Evolutionary conservation across 2,329 filamentous ascomycete genomes (phyloP).

Genomic region (Aspergillus sergii): DNA sequence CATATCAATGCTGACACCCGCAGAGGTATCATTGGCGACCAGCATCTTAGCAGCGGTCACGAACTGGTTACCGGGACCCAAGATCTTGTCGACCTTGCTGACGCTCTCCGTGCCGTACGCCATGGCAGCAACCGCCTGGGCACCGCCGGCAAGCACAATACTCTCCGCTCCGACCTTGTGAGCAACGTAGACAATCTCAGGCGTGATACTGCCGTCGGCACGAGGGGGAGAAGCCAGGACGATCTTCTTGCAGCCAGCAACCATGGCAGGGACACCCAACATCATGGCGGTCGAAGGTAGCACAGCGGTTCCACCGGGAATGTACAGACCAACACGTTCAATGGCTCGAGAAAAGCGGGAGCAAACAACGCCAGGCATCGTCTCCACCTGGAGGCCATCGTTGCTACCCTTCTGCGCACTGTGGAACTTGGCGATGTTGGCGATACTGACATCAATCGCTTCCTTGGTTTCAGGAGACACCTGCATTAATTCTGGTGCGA

Average conservation of each 20-base stretch:
- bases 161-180: conserved; percentile 96
- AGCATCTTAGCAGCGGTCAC: conserved; percentile 99
- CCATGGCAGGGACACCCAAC: conserved; percentile 96
- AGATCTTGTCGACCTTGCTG: conserved; percentile 97
- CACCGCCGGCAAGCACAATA: conserved; percentile 93
- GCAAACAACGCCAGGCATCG: conserved; percentile 96
- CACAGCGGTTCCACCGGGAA: conserved; percentile 96
- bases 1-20: conserved; percentile 96
- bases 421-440: conserved; percentile 95
- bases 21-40: conserved; percentile 95
- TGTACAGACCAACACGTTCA: conserved; percentile 93
- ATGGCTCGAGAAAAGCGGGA: conserved; percentile 91
- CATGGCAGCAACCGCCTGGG: conserved; percentile 93
- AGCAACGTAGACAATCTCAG: conserved; percentile 95
- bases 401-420: conserved; percentile 79
- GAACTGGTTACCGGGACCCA: conserved; percentile 97
- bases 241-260: conserved; percentile 93
- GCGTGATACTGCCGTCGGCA: conserved; percentile 84
- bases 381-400: conserved; percentile 82
- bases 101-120: conserved; percentile 95
- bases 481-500: conserved; percentile 82
- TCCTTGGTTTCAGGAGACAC: conserved; percentile 79
- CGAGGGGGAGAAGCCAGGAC: conserved; percentile 90
- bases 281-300: conserved; percentile 95
- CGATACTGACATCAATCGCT: conserved; percentile 91